Percentiles rank a stretch among this genome's conserved stretches.
These are phyloP conservation scores for Blastocystis sp. DNA, from an alignment of 352 stramenopile genomes.

Conservation along the genomic window DNA sequence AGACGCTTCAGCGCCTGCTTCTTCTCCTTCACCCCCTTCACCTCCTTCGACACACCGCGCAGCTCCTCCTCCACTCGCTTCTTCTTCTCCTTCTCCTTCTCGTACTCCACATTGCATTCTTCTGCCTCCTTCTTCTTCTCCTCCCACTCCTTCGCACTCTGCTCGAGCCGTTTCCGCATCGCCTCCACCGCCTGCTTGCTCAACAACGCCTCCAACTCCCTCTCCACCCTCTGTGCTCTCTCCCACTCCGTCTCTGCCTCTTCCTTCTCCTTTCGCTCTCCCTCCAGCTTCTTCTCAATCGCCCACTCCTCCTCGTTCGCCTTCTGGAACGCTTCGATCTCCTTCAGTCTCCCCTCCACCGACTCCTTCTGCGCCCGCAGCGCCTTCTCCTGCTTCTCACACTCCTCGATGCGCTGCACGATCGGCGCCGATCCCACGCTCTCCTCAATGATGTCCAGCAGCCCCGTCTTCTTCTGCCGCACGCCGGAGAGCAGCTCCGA, in stretches of 20 bases:
- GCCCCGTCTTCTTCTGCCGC: slow-evolving; percentile 18
- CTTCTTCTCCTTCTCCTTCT: slow-evolving; percentile 6
- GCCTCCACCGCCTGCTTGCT: not conserved
- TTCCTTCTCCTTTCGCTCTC: not conserved
- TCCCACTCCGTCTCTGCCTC: not conserved
- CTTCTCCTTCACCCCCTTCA: not conserved
- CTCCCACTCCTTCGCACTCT: not conserved
- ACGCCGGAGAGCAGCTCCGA: slow-evolving; percentile 38
- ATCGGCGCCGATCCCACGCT: not conserved
- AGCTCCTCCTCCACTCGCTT: not conserved
- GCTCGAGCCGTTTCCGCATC: not conserved
- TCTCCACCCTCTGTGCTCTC: not conserved
- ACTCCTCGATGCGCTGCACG: not conserved
- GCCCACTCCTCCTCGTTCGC: not conserved
- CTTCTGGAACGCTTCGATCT: slow-evolving; percentile 30
- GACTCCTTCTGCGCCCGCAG: slow-evolving; percentile 32
- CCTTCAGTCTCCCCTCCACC: slow-evolving; percentile 11
- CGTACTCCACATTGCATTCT: not conserved
- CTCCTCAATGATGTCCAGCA: slow-evolving; percentile 64
- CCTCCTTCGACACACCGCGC: not conserved
- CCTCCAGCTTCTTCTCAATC: not conserved
- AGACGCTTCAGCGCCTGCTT: not conserved
- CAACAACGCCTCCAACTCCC: not conserved
- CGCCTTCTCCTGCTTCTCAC: not conserved
- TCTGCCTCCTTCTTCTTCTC: slow-evolving; percentile 19